phyloP scores from a whole-genome alignment of 352 stramenopile genomes.

The Globisporangium perplexum region DNA sequence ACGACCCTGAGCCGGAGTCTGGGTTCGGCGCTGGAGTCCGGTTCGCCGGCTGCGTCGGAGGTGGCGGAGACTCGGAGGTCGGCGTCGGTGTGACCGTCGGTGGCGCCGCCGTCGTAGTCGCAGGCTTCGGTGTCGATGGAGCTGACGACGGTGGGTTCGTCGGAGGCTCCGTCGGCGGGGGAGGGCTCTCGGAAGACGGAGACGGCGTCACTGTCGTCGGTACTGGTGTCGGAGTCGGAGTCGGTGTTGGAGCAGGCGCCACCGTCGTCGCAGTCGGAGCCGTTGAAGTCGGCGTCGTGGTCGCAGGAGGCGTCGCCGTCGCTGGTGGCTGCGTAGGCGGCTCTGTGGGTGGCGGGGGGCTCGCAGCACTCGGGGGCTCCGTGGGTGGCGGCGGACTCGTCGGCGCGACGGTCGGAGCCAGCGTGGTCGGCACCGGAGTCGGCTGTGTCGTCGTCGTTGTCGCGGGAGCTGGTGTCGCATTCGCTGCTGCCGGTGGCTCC shows the following conservation, averaged over 20 bases:
- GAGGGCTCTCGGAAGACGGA: background rate
- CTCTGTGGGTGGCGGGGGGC: background rate
- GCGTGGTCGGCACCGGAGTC: background rate
- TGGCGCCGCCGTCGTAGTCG: constrained; percentile 8
- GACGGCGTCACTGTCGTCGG: constrained; percentile 1
- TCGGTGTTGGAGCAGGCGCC: background rate
- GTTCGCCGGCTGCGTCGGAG: constrained; percentile 9
- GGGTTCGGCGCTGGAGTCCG: constrained; percentile 3
- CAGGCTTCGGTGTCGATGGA: background rate
- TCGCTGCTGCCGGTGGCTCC: constrained; percentile 8
- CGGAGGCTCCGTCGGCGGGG: background rate
- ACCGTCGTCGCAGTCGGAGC: background rate
- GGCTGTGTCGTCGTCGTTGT: background rate
- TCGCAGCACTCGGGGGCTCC: background rate
- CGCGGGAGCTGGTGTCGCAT: constrained; percentile 5
- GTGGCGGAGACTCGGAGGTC: constrained; percentile 11
- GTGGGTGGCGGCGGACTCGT: background rate
- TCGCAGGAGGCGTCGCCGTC: background rate
- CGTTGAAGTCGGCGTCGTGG: background rate
- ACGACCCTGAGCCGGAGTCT: background rate
- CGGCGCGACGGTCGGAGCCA: background rate
- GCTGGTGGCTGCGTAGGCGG: background rate
- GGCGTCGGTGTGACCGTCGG: constrained; percentile 6
- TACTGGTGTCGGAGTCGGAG: background rate
- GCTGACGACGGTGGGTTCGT: background rate